Evolutionary conservation across 2,329 filamentous ascomycete species (phyloP).

Genomic region (Cytospora piceicola): DNA sequence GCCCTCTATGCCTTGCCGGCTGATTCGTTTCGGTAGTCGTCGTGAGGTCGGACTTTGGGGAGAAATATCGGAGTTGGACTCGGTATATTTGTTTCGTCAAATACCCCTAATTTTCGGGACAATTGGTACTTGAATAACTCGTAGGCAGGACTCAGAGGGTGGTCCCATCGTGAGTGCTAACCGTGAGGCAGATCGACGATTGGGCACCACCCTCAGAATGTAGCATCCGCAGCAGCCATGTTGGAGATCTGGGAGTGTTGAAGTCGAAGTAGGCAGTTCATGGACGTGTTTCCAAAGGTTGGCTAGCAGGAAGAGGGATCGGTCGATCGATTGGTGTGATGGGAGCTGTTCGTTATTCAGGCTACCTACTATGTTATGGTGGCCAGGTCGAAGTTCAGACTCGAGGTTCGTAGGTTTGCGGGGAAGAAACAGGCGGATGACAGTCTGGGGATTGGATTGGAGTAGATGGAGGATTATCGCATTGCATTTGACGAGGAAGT

Average conservation of each 20-base stretch:
- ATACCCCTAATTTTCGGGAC: background rate
- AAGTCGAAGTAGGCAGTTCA: conserved; percentile 36
- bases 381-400: background rate
- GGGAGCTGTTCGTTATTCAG: background rate
- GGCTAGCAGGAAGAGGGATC: background rate
- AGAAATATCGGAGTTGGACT: background rate
- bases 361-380: too few species aligned
- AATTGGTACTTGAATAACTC: conserved; percentile 19
- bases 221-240: conserved; percentile 52
- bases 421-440: conserved; percentile 11
- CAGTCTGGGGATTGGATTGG: background rate
- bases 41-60: background rate
- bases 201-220: conserved; percentile 58
- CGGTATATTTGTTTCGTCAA: background rate
- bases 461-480: too few species aligned
- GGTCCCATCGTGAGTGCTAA: conserved; percentile 57
- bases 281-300: background rate
- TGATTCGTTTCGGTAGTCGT: background rate
- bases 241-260: conserved; percentile 39
- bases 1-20: conserved; percentile 1
- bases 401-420: conserved; percentile 16
- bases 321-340: background rate
- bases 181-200: conserved; percentile 40
- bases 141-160: conserved; percentile 52
- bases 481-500: background rate